Conservation (phyloP, 352 stramenopile genomes). For the Globisporangium alternatum region DNA sequence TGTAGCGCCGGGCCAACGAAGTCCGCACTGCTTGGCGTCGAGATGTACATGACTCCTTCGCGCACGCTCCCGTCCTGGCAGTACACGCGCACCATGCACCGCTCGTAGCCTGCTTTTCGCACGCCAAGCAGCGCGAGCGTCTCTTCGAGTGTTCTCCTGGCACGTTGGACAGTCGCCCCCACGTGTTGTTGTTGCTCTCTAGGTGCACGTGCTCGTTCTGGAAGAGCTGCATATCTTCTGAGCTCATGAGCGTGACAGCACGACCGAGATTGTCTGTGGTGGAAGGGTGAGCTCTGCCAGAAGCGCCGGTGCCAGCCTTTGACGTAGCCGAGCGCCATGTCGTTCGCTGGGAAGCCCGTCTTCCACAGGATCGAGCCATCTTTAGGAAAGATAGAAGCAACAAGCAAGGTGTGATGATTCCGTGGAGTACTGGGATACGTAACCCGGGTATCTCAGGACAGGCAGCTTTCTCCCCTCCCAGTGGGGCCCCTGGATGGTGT, state of each 20-base stretch:
- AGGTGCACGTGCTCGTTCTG: slow-evolving; percentile 66
- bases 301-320: slow-evolving; percentile 86
- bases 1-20: slow-evolving; percentile 70
- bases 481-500: too few relatives aligned
- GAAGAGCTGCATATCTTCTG: too few relatives aligned
- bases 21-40: slow-evolving; percentile 75
- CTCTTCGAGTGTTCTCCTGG: slow-evolving; percentile 66
- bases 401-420: too few relatives aligned
- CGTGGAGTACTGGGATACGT: too few relatives aligned
- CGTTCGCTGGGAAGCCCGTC: slow-evolving; percentile 31
- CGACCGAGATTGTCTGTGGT: slow-evolving; percentile 81
- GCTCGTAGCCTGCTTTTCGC: slow-evolving; percentile 84
- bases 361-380: too few relatives aligned
- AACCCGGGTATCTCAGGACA: too few relatives aligned
- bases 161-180: slow-evolving; percentile 88
- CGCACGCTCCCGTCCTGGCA: slow-evolving; percentile 69
- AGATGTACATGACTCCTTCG: slow-evolving; percentile 86
- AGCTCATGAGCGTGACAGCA: slow-evolving; percentile 86
- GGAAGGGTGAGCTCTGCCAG: slow-evolving; percentile 87
- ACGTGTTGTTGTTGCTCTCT: slow-evolving; percentile 64
- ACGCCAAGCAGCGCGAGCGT: slow-evolving; percentile 81
- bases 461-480: too few relatives aligned
- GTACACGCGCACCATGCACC: slow-evolving; percentile 70
- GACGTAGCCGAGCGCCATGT: slow-evolving; percentile 61
- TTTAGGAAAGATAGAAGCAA: too few relatives aligned